phyloP scores from a whole-genome alignment of 2,329 filamentous ascomycete genomes.

The Sarocladium brachiariae region DNA sequence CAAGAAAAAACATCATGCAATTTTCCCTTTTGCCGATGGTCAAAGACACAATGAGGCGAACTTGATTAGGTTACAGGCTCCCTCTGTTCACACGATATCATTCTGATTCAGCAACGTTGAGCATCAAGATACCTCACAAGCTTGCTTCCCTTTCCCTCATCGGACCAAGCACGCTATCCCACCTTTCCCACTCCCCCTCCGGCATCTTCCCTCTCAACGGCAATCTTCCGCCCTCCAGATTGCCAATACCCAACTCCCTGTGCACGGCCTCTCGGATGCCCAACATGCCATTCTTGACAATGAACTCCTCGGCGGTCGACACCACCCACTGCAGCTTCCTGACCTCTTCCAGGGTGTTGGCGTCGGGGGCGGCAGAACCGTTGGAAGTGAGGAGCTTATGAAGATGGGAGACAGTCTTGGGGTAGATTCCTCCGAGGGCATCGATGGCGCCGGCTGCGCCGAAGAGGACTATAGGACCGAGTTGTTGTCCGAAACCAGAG shows the following conservation, averaged over 20 bases:
- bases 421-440: constrained; percentile 58
- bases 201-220: constrained; percentile 51
- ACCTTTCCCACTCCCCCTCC: constrained; percentile 26
- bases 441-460: constrained; percentile 61
- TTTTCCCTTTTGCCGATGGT: too few relatives aligned
- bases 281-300: constrained; percentile 53
- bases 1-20: too few relatives aligned
- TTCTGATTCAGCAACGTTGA: too few relatives aligned
- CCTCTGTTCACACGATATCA: too few relatives aligned
- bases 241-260: constrained; percentile 49
- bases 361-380: constrained; percentile 28
- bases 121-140: too few relatives aligned
- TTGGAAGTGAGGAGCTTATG: constrained; percentile 35
- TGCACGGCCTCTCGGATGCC: constrained; percentile 59
- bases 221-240: constrained; percentile 49
- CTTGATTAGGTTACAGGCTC: too few relatives aligned
- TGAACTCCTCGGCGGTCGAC: constrained; percentile 53
- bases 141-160: constrained; percentile 15
- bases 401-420: constrained; percentile 52
- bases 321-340: constrained; percentile 54
- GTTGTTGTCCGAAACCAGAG: constrained; percentile 60
- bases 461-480: constrained; percentile 55
- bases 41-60: too few relatives aligned
- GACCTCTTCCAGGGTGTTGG: constrained; percentile 42
- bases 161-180: constrained; percentile 12